These are phyloP conservation scores for Penicillium janthinellum DNA, from an alignment of 2,329 filamentous ascomycete species.

Conservation along the genomic window DNA sequence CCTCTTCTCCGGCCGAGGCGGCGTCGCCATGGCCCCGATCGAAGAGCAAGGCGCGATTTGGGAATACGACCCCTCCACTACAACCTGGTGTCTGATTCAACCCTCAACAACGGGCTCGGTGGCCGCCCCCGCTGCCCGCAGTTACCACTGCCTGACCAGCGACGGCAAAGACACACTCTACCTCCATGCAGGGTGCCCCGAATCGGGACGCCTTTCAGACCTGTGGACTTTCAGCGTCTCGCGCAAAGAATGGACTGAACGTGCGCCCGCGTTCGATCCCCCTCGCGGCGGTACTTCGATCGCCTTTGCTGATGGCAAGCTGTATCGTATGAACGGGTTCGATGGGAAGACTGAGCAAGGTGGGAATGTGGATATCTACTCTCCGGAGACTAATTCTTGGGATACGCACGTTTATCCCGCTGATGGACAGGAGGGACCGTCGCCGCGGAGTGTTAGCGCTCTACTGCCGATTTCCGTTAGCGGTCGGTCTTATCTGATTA, in stretches of 20 bases:
- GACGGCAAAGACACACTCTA: constrained; percentile 70
- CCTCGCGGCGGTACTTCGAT: constrained; percentile 69
- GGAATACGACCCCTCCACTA: constrained; percentile 69
- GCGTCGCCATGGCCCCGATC: constrained; percentile 67
- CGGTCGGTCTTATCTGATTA: constrained; percentile 47
- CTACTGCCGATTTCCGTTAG: constrained; percentile 46
- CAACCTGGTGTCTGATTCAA: constrained; percentile 65
- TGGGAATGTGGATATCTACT: constrained; percentile 67
- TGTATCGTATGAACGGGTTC: constrained; percentile 81
- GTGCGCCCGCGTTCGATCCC: constrained; percentile 67
- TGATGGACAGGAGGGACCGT: constrained; percentile 51
- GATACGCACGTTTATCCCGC: constrained; percentile 30
- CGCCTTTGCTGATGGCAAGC: constrained; percentile 61
- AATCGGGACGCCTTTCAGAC: constrained; percentile 65
- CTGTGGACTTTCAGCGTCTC: constrained; percentile 76
- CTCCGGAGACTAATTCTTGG: constrained; percentile 46
- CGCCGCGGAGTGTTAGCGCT: constrained; percentile 53
- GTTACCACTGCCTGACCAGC: constrained; percentile 66
- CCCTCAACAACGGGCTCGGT: constrained; percentile 46
- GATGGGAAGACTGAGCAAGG: constrained; percentile 71
- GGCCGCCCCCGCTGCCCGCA: constrained; percentile 64
- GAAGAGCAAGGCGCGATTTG: constrained; percentile 75
- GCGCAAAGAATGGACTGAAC: constrained; percentile 65
- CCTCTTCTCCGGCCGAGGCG: constrained; percentile 77
- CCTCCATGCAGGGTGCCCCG: constrained; percentile 74